Percentiles rank a stretch among this genome's conserved stretches.
These are phyloP conservation scores for Theileria luwenshuni DNA, from an alignment of 169 alveolate genomes.

Conservation along the genomic window DNA sequence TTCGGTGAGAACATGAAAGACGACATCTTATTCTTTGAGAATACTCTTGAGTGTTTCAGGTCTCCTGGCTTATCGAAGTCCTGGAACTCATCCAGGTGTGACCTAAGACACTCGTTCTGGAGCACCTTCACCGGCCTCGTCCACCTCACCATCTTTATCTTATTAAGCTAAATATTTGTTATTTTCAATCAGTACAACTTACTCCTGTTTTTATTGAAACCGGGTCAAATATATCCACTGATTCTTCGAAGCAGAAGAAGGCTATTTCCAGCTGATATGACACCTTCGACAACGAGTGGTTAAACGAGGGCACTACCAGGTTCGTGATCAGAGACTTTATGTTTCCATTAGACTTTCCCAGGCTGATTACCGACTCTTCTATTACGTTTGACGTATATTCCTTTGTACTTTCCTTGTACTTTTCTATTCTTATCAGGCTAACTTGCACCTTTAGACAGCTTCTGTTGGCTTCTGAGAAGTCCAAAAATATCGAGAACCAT, in stretches of 20 bases:
- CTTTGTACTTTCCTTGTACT: not conserved
- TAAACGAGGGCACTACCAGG: conserved; percentile 47
- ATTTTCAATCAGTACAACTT: not conserved
- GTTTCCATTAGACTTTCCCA: conserved; percentile 45
- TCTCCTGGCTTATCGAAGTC: conserved; percentile 2
- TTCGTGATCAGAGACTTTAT: conserved; percentile 30
- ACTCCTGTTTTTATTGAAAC: conserved; percentile 20
- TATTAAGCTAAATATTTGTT: conserved; percentile 16
- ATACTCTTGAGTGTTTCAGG: not conserved
- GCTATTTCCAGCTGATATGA: conserved; percentile 45
- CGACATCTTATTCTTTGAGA: conserved; percentile 12
- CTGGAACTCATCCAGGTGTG: conserved; percentile 3
- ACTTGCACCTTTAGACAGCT: conserved; percentile 46
- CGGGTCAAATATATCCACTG: not conserved
- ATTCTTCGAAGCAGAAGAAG: conserved; percentile 33
- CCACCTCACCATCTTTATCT: conserved; percentile 47
- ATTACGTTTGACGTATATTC: conserved; percentile 6
- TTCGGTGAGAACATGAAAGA: conserved; percentile 5
- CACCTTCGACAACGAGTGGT: conserved; percentile 19
- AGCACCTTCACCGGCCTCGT: conserved; percentile 31
- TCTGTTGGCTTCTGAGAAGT: conserved; percentile 34
- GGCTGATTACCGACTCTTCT: conserved; percentile 35
- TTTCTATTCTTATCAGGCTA: conserved; percentile 27
- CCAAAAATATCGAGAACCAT: conserved; percentile 52
- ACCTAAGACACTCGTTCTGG: conserved; percentile 34